Evolutionary conservation across 2,329 filamentous ascomycete genomes (phyloP).

Genomic region (Dendrostoma leiphaemia): DNA sequence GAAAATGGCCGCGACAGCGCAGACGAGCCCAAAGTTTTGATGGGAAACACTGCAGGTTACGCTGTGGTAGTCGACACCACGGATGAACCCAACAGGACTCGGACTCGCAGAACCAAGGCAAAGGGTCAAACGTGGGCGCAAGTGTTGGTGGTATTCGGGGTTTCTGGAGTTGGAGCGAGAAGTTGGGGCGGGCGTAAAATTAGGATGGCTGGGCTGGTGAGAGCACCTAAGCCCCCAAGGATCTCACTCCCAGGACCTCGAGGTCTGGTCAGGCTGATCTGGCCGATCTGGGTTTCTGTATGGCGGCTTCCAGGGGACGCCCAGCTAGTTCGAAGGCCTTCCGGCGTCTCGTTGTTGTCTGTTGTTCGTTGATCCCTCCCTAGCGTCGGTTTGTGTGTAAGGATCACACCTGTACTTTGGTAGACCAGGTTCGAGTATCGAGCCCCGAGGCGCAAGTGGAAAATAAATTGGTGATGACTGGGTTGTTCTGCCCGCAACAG

Average conservation of each 20-base stretch:
- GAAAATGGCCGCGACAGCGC: background rate
- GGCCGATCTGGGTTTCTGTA: too few species aligned
- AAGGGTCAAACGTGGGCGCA: background rate
- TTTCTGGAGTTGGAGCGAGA: conserved; percentile 2
- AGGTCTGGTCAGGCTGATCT: background rate
- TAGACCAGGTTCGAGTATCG: background rate
- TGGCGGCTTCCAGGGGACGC: too few species aligned
- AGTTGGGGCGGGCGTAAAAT: conserved; percentile 8
- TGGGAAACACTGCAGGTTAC: too few species aligned
- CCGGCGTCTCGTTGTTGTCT: background rate
- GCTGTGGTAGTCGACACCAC: too few species aligned
- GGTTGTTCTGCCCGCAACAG: background rate
- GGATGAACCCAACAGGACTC: too few species aligned
- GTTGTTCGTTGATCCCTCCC: background rate
- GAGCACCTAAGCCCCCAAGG: too few species aligned
- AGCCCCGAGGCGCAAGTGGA: background rate
- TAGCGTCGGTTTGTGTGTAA: background rate
- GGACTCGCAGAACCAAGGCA: background rate
- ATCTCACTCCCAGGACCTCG: background rate
- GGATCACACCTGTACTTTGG: conserved; percentile 2
- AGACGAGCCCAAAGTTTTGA: too few species aligned
- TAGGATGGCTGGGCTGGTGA: conserved; percentile 18
- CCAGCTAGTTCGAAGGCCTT: too few species aligned
- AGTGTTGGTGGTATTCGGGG: background rate
- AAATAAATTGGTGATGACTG: too few species aligned